Conservation (phyloP, 108 stramenopile species). For the Aurantiochytrium sp. region DNA sequence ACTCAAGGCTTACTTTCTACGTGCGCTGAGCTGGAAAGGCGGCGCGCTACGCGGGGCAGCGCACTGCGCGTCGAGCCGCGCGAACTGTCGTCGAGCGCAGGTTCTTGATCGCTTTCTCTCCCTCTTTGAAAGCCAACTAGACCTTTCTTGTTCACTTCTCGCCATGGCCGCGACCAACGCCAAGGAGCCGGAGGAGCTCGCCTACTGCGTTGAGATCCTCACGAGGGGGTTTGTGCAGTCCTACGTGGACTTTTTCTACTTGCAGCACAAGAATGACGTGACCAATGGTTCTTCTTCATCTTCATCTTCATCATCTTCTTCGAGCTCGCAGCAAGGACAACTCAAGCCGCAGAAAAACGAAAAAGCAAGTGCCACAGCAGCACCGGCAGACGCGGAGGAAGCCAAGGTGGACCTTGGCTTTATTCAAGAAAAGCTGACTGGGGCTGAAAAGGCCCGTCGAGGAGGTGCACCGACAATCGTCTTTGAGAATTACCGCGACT, state of each 20-base stretch:
- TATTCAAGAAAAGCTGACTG: conserved; percentile 33
- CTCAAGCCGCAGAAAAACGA: neutral
- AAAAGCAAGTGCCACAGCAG: neutral
- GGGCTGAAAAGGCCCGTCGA: conserved; percentile 45
- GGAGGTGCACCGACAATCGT: conserved; percentile 38
- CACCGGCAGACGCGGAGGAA: neutral
- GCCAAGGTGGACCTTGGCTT: conserved; percentile 40
- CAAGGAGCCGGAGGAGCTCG: neutral
- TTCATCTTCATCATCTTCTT: too few relatives aligned
- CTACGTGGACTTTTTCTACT: conserved; percentile 57
- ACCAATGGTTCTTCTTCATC: neutral
- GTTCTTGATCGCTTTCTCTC: too few relatives aligned
- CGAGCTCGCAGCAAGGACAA: too few relatives aligned
- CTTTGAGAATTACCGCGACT: conserved; percentile 37
- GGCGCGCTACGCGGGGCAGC: too few relatives aligned
- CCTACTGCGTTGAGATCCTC: conserved; percentile 39
- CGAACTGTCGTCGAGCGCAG: too few relatives aligned
- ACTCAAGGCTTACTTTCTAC: neutral
- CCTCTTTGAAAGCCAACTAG: neutral
- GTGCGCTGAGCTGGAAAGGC: too few relatives aligned
- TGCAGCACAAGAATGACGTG: conserved; percentile 43
- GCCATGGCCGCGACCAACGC: neutral
- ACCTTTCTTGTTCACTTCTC: neutral
- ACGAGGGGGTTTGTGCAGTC: conserved; percentile 43
- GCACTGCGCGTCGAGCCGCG: too few relatives aligned